phyloP scores from a whole-genome alignment of 768 basidiomycete genomes.

The Boletus rubropictus region DNA sequence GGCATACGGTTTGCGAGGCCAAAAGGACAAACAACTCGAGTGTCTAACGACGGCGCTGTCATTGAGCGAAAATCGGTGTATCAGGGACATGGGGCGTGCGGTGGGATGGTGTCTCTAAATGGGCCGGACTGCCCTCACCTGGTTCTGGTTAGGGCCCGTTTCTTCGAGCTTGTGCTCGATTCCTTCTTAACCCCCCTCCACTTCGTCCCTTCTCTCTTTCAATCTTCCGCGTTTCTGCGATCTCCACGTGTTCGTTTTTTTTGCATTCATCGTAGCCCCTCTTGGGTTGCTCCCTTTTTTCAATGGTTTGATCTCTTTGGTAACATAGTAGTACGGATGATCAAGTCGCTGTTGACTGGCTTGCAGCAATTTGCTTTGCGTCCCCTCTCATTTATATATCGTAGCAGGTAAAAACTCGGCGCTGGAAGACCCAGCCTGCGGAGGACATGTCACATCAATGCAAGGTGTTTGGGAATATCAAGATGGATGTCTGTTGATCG shows the following conservation, averaged over 20 bases:
- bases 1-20: conserved; percentile 68
- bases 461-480: too few species aligned
- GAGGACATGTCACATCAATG: too few species aligned
- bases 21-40: conserved; percentile 67
- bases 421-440: too few species aligned
- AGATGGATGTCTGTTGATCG: too few species aligned
- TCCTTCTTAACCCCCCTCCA: not conserved
- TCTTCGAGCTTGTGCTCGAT: not conserved
- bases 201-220: too few species aligned
- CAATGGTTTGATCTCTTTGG: not conserved
- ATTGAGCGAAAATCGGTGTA: conserved; percentile 53
- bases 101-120: conserved; percentile 61
- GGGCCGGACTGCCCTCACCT: not conserved
- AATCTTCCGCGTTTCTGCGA: not conserved
- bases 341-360: not conserved
- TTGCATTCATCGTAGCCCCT: not conserved
- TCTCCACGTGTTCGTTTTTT: not conserved
- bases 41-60: conserved; percentile 65
- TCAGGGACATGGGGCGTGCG: conserved; percentile 58
- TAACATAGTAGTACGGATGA: not conserved
- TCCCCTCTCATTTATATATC: not conserved
- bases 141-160: not conserved
- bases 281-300: not conserved
- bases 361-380: too few species aligned
- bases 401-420: not conserved